phyloP scores from a whole-genome alignment of 306 rosid species.

The Parietaria judaica region DNA sequence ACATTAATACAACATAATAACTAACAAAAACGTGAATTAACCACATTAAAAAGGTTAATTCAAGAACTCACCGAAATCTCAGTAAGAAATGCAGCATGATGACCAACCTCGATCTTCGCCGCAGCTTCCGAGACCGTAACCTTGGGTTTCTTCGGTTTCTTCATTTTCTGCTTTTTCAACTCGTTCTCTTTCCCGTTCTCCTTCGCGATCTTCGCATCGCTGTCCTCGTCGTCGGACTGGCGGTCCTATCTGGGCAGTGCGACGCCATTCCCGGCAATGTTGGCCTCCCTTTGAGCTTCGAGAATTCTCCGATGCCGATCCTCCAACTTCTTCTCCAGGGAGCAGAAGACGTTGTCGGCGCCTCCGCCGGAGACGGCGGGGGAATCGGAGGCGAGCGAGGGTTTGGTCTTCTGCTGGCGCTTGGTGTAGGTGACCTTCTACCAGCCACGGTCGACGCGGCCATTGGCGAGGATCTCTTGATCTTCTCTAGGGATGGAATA shows the following conservation, averaged over 20 bases:
- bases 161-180: constrained; percentile 69
- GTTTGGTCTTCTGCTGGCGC: constrained; percentile 58
- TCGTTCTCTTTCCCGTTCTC: constrained; percentile 53
- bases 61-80: constrained; percentile 50
- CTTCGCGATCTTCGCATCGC: constrained; percentile 34
- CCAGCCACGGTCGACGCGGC: constrained; percentile 73
- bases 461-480: no score
- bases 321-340: no score
- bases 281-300: no score
- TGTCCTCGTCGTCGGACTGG: constrained; percentile 40
- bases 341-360: constrained; percentile 44
- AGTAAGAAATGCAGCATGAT: constrained; percentile 49
- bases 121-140: constrained; percentile 82
- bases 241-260: constrained; percentile 78
- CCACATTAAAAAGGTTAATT: no score
- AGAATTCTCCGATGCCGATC: no score
- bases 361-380: constrained; percentile 26
- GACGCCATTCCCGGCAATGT: no score
- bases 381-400: constrained; percentile 32
- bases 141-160: constrained; percentile 88
- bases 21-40: no score
- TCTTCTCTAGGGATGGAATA: no score
- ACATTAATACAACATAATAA: no score
- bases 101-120: constrained; percentile 57
- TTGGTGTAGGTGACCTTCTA: constrained; percentile 83